A percentile compares a stretch with the other conserved stretches of the same genome.
Evolutionary conservation across 768 basidiomycete species (phyloP).

Genomic region (Hirschioporus abietinus): DNA sequence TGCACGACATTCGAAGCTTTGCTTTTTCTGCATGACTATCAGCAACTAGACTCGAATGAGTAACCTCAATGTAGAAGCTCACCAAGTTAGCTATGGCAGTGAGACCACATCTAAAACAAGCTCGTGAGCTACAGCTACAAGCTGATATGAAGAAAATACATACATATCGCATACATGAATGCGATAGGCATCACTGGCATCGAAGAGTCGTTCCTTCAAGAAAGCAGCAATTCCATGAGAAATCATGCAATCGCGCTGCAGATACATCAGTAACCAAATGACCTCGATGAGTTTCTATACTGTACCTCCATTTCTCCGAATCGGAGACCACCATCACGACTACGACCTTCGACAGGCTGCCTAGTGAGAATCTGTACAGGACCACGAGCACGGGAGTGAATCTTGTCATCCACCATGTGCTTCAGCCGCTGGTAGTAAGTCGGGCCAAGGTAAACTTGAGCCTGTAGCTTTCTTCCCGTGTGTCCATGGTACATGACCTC

Average conservation of each 20-base stretch:
- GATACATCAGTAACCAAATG: background rate
- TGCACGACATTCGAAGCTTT: slow-evolving; percentile 96
- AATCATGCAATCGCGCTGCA: slow-evolving; percentile 93
- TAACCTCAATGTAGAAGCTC: slow-evolving; percentile 25
- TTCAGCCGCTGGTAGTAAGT: slow-evolving; percentile 99
- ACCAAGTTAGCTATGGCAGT: slow-evolving; percentile 96
- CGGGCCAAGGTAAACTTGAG: slow-evolving; percentile 96
- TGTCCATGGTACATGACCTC: slow-evolving; percentile 99
- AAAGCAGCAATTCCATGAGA: slow-evolving; percentile 98
- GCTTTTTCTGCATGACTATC: slow-evolving; percentile 68
- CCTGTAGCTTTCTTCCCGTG: slow-evolving; percentile 95
- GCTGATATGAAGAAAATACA: slow-evolving; percentile 27
- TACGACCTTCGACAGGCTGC: slow-evolving; percentile 97
- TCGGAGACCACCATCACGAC: slow-evolving; percentile 96
- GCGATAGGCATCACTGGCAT: slow-evolving; percentile 89
- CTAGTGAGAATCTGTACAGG: slow-evolving; percentile 97
- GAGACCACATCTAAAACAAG: slow-evolving; percentile 69
- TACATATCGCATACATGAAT: slow-evolving; percentile 96
- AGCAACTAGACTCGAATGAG: slow-evolving; percentile 7
- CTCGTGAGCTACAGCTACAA: slow-evolving; percentile 11
- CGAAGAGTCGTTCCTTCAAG: slow-evolving; percentile 94
- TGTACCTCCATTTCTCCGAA: slow-evolving; percentile 97
- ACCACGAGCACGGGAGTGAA: slow-evolving; percentile 94
- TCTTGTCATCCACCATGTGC: slow-evolving; percentile 99
- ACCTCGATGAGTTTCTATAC: slow-evolving; percentile 8